phyloP scores from a whole-genome alignment of 306 rosid species.

The Nissolia schottii region DNA sequence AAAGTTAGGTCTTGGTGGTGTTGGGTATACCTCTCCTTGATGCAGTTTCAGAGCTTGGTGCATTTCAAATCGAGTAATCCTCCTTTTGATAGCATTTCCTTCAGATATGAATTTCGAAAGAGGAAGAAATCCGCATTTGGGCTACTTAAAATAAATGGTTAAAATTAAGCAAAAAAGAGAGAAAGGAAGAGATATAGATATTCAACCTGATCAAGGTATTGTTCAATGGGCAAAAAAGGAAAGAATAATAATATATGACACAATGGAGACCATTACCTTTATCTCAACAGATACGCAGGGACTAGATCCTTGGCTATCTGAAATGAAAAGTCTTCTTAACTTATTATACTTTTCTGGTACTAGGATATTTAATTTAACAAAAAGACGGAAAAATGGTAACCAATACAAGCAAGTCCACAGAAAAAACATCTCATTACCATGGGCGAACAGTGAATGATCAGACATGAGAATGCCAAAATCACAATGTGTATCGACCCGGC shows the following conservation, averaged over 20 bases:
- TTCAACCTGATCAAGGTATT: neutral
- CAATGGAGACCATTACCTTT: constrained; percentile 50
- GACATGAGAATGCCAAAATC: constrained; percentile 69
- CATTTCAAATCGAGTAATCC: constrained; percentile 72
- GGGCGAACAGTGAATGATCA: constrained; percentile 76
- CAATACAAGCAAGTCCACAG: constrained; percentile 6
- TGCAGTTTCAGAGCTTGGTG: constrained; percentile 88
- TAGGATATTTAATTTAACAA: neutral
- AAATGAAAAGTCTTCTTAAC: too few relatives aligned
- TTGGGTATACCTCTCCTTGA: constrained; percentile 58
- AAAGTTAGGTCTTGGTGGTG: neutral
- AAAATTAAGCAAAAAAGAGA: constrained; percentile 13
- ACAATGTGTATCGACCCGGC: constrained; percentile 48
- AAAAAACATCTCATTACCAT: constrained; percentile 41
- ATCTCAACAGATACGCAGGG: constrained; percentile 82
- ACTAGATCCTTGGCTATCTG: constrained; percentile 52
- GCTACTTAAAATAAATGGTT: constrained; percentile 36
- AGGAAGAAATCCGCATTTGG: constrained; percentile 94
- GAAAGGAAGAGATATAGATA: neutral
- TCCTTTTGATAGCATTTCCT: constrained; percentile 57
- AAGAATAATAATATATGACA: neutral
- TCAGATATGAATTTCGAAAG: constrained; percentile 67
- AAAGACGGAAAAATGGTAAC: neutral
- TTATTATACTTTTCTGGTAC: neutral
- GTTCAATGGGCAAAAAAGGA: neutral